These are phyloP conservation scores for Solanum pimpinellifolium DNA, from an alignment of 257 asterid species.

Conservation along the genomic window DNA sequence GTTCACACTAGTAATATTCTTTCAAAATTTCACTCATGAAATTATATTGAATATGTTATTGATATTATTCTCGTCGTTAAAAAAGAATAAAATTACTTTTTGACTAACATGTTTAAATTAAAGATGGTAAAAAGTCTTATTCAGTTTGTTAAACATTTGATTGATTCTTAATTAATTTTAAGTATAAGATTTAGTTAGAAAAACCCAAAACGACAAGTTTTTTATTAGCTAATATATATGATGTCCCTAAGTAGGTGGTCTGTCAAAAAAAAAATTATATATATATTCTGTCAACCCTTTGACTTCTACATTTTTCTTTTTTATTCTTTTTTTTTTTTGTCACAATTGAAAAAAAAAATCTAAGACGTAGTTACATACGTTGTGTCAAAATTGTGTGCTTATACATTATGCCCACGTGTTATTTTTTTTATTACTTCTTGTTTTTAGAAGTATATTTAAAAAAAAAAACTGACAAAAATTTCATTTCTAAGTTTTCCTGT, in stretches of 20 bases:
- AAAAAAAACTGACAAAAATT: too few relatives aligned
- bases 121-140: not conserved
- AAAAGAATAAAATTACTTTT: not conserved
- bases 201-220: not conserved
- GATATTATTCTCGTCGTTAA: not conserved
- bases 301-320: not conserved
- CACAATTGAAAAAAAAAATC: not conserved
- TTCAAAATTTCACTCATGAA: not conserved
- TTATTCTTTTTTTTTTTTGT: not conserved
- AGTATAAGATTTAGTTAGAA: constrained; percentile 6
- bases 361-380: not conserved
- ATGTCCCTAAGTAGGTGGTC: constrained; percentile 6
- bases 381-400: not conserved
- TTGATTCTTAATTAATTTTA: not conserved
- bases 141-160: not conserved
- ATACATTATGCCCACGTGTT: not conserved
- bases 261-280: not conserved
- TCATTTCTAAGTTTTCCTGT: too few relatives aligned
- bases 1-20: not conserved
- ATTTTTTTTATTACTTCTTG: not conserved
- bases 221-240: not conserved
- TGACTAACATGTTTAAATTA: not conserved
- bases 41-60: not conserved
- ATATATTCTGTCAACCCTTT: not conserved
- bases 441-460: not conserved